Conservation (phyloP, 2,329 filamentous ascomycete genomes). For the Colletotrichum sansevieriae region DNA sequence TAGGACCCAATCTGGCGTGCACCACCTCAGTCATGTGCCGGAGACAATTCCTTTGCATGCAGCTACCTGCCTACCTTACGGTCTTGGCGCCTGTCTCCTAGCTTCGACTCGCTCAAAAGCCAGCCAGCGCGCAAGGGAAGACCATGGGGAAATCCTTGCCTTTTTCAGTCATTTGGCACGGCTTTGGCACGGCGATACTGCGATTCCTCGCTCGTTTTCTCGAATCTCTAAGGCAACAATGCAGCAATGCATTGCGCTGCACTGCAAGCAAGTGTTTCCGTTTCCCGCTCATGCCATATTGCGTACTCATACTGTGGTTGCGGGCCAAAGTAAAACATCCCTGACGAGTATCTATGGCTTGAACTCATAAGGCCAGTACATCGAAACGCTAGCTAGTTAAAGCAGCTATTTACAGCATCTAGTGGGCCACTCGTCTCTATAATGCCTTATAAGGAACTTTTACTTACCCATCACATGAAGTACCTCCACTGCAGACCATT, state of each 20-base stretch:
- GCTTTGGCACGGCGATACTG: background rate
- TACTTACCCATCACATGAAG: no score
- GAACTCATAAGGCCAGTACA: no score
- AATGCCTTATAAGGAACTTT: no score
- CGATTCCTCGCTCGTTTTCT: background rate
- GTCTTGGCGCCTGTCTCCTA: slow-evolving; percentile 17
- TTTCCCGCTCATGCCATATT: background rate
- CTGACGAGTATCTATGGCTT: no score
- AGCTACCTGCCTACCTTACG: no score
- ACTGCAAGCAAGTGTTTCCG: background rate
- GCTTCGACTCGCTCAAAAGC: background rate
- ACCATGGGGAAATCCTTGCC: background rate
- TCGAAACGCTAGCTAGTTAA: no score
- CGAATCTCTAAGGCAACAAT: no score
- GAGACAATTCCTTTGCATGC: no score
- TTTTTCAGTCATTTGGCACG: background rate
- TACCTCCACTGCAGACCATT: background rate
- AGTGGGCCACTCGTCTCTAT: no score
- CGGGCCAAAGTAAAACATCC: no score
- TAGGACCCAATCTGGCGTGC: slow-evolving; percentile 28
- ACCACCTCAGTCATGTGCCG: slow-evolving; percentile 39
- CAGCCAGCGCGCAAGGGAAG: background rate
- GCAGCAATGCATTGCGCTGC: background rate
- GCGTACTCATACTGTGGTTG: background rate
- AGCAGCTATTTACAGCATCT: no score